phyloP scores from a whole-genome alignment of 805 yeast genomes.

The Saccharomyces mikatae region DNA sequence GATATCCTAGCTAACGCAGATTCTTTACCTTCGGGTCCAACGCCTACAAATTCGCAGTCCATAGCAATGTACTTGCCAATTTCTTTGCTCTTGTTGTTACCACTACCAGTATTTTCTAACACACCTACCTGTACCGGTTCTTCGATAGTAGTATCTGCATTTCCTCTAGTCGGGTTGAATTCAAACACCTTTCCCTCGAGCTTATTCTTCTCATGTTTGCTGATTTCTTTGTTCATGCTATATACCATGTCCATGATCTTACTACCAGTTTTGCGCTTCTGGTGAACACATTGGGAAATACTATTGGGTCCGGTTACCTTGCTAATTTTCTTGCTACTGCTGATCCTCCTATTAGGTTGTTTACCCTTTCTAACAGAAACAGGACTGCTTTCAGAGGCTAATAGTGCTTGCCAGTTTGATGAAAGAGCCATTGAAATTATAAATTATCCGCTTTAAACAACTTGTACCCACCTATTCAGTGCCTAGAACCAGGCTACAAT shows the following conservation, averaged over 20 bases:
- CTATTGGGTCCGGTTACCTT: conserved; percentile 1
- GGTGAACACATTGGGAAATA: neutral
- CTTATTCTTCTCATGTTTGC: conserved; percentile 16
- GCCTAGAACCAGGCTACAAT: neutral
- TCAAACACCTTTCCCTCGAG: conserved; percentile 17
- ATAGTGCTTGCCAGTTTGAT: conserved; percentile 31
- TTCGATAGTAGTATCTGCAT: neutral
- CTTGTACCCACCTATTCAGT: neutral
- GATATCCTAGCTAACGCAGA: conserved; percentile 83
- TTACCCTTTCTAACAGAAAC: conserved; percentile 10
- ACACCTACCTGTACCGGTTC: neutral
- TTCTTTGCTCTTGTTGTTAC: conserved; percentile 29
- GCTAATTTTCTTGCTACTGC: neutral
- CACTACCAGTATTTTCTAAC: neutral
- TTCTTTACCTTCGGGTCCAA: conserved; percentile 61
- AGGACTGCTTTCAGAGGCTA: conserved; percentile 9
- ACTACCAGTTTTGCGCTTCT: conserved; percentile 4
- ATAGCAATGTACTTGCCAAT: conserved; percentile 72
- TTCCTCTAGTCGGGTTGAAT: conserved; percentile 6
- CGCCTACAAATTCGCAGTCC: conserved; percentile 93
- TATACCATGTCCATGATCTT: conserved; percentile 27
- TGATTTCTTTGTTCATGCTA: conserved; percentile 26
- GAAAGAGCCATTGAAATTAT: conserved; percentile 27
- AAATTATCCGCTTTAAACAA: neutral
- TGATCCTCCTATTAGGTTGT: neutral